Base-by-base conservation (phyloP, 176 grass and related monocot genomes). In the Rhipidocladum racemiflorum region DNA sequence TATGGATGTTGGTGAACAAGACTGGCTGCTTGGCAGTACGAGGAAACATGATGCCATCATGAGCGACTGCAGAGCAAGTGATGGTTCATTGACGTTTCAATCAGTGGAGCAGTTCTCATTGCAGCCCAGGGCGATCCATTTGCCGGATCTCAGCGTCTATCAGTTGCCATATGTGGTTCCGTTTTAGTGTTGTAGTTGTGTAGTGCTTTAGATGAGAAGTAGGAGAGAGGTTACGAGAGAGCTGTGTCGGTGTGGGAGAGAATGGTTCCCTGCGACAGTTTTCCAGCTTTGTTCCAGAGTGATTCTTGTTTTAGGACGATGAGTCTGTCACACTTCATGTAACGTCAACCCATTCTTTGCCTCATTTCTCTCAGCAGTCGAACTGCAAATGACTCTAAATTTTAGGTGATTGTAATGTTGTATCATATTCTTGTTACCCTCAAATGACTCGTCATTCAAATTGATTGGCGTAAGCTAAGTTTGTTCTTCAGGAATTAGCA, bases 121-220 rank as follows among this genome's bases (percentile, higher is more conserved):
- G 78, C 88, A 86, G 56, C 84, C 88, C 9, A 82, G 59, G 49
- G 83, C 83, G 0, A 78, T 56, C 9, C 34, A 78, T 86, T 67
- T 86, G 73, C 73, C 88, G 1, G 83, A 78, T 50, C 73, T 90
- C 42, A 9, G 78, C 55, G 2, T 90, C 0, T 86, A 78, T 54
- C 78, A 77, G 78, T 30, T 90, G 50, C 88, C 88, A 35, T 90
- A 90, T 21, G 88, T 86, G 35, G 49, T 90, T 61, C 88, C 88
- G 2, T 86, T 90, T 57, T 90, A 86, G 69, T 28, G 2, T 86
- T 90, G 57, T 90, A 86, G 69, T 28, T 54, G 5, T 83, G 44
- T 71, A 63, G 38, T n/a, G 65, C 17, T 64, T 28, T 78, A 60
- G 88, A 85, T 82, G 56, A 78, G 65, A 59, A 66, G 56, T 86